Conservation (phyloP, 2,329 filamentous ascomycete species). For the Fusarium agapanthi region DNA sequence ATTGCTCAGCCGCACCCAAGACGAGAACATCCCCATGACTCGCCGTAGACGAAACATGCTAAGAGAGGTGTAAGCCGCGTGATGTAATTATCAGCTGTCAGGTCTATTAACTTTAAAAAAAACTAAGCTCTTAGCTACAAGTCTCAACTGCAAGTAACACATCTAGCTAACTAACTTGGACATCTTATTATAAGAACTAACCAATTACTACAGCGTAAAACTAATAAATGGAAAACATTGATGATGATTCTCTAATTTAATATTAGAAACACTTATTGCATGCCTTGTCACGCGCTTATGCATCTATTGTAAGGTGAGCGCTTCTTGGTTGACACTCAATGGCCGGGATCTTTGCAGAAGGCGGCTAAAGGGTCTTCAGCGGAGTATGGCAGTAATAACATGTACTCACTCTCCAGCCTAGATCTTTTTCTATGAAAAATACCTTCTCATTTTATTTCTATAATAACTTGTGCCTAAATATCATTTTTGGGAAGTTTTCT, state of each 20-base stretch:
- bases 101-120: too few relatives aligned
- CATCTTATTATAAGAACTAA: too few relatives aligned
- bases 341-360: rapidly evolving
- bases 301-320: neutral
- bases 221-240: too few relatives aligned
- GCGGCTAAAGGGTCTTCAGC: neutral
- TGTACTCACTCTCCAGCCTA: neutral
- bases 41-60: neutral
- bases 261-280: too few relatives aligned
- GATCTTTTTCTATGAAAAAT: neutral
- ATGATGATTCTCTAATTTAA: too few relatives aligned
- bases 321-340: neutral
- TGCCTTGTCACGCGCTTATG: too few relatives aligned
- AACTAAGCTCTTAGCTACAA: too few relatives aligned
- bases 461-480: neutral
- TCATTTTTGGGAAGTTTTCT: rapidly evolving
- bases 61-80: too few relatives aligned
- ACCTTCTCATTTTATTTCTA: rapidly evolving
- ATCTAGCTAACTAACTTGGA: too few relatives aligned
- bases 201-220: too few relatives aligned
- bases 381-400: neutral
- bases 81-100: too few relatives aligned
- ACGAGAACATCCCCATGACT: rapidly evolving
- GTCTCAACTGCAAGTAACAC: too few relatives aligned
- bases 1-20: neutral